Evolutionary conservation across 1,284 basidiomycete genomes (phyloP).

Genomic region (Sanghuangporus baumii): DNA sequence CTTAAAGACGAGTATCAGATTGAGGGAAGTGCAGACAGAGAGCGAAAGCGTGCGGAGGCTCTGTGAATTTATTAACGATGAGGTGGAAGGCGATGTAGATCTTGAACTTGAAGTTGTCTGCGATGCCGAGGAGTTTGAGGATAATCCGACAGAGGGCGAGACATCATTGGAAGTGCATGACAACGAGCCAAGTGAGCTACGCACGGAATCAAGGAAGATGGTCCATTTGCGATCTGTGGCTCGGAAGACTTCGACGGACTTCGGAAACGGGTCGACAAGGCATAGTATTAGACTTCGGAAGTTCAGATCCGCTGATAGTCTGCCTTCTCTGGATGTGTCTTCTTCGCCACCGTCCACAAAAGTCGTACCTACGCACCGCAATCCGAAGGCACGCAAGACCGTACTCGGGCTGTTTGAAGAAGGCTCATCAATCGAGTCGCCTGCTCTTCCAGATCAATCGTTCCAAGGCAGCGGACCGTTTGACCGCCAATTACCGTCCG

Average conservation of each 20-base stretch:
- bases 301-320: constrained; percentile 11
- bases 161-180: constrained; percentile 24
- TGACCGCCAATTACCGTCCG: neutral
- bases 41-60: constrained; percentile 61
- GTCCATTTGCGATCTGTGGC: constrained; percentile 6
- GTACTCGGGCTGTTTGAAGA: constrained; percentile 60
- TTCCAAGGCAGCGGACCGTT: neutral
- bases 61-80: constrained; percentile 66
- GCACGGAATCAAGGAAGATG: neutral
- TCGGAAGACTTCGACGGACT: constrained; percentile 11
- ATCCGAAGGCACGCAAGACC: constrained; percentile 39
- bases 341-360: neutral
- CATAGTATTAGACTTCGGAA: constrained; percentile 6
- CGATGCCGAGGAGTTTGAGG: constrained; percentile 31
- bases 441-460: constrained; percentile 4
- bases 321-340: neutral
- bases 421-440: neutral
- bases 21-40: constrained; percentile 66
- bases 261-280: neutral
- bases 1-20: constrained; percentile 48
- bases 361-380: constrained; percentile 20
- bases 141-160: constrained; percentile 26
- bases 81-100: constrained; percentile 40
- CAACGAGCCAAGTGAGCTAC: neutral
- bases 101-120: constrained; percentile 32